Evolutionary conservation across 768 basidiomycete species (phyloP), one percentile per base, ranked within the genome.

Genomic region (Coprinopsis marcescibilis): DNA sequence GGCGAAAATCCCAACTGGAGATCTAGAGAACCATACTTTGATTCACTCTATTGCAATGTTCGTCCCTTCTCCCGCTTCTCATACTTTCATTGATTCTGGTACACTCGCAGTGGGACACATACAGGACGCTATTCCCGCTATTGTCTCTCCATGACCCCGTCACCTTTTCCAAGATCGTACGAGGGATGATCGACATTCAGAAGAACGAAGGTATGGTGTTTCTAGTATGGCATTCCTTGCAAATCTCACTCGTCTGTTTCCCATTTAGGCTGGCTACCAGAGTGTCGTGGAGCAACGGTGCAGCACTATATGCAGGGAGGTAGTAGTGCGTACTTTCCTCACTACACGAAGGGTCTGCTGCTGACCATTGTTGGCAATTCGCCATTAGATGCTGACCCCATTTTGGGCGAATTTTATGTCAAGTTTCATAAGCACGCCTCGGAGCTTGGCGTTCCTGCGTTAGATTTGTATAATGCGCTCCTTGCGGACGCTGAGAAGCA

Each of bases 201-300:
- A 72, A 75, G 54, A 69, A 82, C 45, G 80, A 83, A 73, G 81
- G 79, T 75, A 26, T 7, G 48, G 45, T n/a, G n/a, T n/a, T n/a
- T n/a, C n/a, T n/a, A n/a, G n/a, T n/a, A n/a, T n/a, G n/a, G n/a
- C n/a, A n/a, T n/a, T n/a, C n/a, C n/a, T n/a, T n/a, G n/a, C n/a
- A n/a, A n/a, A n/a, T n/a, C n/a, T n/a, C n/a, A n/a, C n/a, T n/a
- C n/a, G n/a, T n/a, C n/a, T n/a, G n/a, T n/a, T n/a, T n/a, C n/a
- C n/a, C n/a, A n/a, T n/a, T n/a, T 47, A 82, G 80, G 81, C 3
- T 83, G 80, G 80, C 66, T 83, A 3, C 81, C 81, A 3, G 80
- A 83, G 59, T 81, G 80, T 54, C 72, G 81, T 44, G 75, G 75
- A 37, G 72, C 79, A 3, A 76, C 77, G 3, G 67, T 65, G 4